These are phyloP conservation scores for Paecilomyces niveus DNA, from an alignment of 2,329 filamentous ascomycete species.

Conservation along the genomic window DNA sequence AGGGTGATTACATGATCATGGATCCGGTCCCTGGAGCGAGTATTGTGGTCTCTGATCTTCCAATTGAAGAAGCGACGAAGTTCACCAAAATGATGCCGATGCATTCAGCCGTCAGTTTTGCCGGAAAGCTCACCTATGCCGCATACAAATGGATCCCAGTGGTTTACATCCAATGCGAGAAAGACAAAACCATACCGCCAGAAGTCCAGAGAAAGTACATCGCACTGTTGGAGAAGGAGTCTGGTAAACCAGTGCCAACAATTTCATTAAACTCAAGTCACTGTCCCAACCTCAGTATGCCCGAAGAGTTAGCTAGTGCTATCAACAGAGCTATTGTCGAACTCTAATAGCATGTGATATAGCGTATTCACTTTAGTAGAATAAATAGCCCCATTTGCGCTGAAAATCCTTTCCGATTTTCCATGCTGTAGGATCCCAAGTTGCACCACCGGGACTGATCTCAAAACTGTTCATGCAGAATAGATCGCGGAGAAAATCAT, in stretches of 20 bases:
- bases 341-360: background rate
- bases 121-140: slow-evolving; percentile 18
- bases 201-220: slow-evolving; percentile 21
- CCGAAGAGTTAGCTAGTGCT: slow-evolving; percentile 14
- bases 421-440: slow-evolving; percentile 30
- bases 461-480: slow-evolving; percentile 26
- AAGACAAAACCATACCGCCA: slow-evolving; percentile 21
- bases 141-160: slow-evolving; percentile 26
- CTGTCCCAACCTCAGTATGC: slow-evolving; percentile 14
- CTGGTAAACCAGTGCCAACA: slow-evolving; percentile 26
- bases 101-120: slow-evolving; percentile 25
- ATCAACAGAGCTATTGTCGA: slow-evolving; percentile 3
- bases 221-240: slow-evolving; percentile 21
- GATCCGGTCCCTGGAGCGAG: background rate
- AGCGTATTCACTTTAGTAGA: background rate
- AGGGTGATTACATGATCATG: slow-evolving; percentile 6
- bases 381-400: slow-evolving; percentile 32
- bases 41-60: background rate
- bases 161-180: slow-evolving; percentile 24
- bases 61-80: slow-evolving; percentile 3
- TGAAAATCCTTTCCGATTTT: slow-evolving; percentile 25
- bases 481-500: slow-evolving; percentile 28
- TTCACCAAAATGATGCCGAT: slow-evolving; percentile 11
- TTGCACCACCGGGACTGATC: slow-evolving; percentile 16
- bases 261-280: slow-evolving; percentile 23